A percentile compares a stretch with the other conserved stretches of the same genome.
These are phyloP conservation scores for Daldinia caldariorum DNA, from an alignment of 495 filamentous ascomycete genomes.

Conservation along the genomic window DNA sequence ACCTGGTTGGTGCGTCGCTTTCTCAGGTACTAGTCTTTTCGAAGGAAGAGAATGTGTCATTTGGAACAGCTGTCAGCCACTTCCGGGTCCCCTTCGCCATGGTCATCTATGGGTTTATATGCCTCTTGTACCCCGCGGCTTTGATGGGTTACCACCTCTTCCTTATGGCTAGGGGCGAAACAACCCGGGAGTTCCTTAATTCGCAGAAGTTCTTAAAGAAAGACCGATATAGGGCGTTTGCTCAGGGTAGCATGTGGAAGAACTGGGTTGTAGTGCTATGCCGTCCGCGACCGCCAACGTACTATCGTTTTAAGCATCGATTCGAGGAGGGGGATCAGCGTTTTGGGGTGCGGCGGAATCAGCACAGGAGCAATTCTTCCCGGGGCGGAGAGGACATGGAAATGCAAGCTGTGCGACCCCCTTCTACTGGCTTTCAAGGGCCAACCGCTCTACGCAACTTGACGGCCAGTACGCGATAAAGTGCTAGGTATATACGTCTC, in stretches of 20 bases:
- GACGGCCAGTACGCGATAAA: slow-evolving; percentile 34
- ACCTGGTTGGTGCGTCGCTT: slow-evolving; percentile 77
- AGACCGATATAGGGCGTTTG: slow-evolving; percentile 91
- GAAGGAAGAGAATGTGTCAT: slow-evolving; percentile 66
- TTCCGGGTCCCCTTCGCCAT: slow-evolving; percentile 88
- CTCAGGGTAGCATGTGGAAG: slow-evolving; percentile 75
- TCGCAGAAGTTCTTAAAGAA: slow-evolving; percentile 92
- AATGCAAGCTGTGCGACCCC: slow-evolving; percentile 55
- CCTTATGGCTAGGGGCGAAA: slow-evolving; percentile 88
- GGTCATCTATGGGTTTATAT: slow-evolving; percentile 82
- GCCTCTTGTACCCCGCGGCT: slow-evolving; percentile 82
- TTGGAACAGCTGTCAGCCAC: slow-evolving; percentile 70
- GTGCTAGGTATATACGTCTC: slow-evolving; percentile 10
- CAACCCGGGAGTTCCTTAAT: slow-evolving; percentile 94
- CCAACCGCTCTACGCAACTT: slow-evolving; percentile 47
- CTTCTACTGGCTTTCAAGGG: slow-evolving; percentile 48
- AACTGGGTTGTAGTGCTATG: slow-evolving; percentile 87
- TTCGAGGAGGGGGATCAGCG: slow-evolving; percentile 88
- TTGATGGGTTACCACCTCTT: slow-evolving; percentile 90
- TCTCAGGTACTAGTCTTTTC: slow-evolving; percentile 82
- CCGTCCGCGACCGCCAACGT: slow-evolving; percentile 86
- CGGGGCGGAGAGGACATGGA: slow-evolving; percentile 49
- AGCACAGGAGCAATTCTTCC: slow-evolving; percentile 21
- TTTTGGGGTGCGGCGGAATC: slow-evolving; percentile 59
- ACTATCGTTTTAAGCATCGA: slow-evolving; percentile 82